A percentile compares a stretch with the other conserved stretches of the same genome.
Evolutionary conservation across 2,329 filamentous ascomycete species (phyloP).

Genomic region (Xylaria sp.): DNA sequence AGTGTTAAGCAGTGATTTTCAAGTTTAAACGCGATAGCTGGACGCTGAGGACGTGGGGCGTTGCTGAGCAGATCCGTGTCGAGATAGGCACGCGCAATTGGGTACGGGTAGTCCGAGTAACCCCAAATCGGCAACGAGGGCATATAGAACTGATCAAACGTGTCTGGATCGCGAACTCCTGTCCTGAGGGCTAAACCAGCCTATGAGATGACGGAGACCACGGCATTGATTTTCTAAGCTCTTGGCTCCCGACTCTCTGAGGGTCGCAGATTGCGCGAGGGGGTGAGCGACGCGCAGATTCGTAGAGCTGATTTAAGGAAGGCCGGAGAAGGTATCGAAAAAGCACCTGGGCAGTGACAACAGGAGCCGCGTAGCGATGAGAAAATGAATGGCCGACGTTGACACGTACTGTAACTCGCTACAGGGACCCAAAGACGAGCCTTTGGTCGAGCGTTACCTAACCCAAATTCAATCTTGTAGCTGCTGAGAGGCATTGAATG

Average conservation of each 20-base stretch:
- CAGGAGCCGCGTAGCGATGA: too few species aligned
- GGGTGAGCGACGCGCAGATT: neutral
- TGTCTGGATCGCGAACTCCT: neutral
- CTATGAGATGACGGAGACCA: neutral
- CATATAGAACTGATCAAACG: neutral
- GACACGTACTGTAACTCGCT: too few species aligned
- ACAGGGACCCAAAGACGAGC: too few species aligned
- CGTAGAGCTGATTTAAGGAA: neutral
- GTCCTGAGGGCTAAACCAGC: neutral
- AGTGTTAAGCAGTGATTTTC: neutral
- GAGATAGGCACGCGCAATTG: neutral
- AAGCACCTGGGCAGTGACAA: too few species aligned
- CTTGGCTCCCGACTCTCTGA: neutral
- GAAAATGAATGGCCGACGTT: too few species aligned
- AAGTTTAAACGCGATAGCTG: neutral
- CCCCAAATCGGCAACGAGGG: neutral
- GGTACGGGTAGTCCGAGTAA: too few species aligned
- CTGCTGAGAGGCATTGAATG: too few species aligned
- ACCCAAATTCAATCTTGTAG: too few species aligned
- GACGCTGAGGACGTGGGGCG: neutral
- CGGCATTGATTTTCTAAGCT: neutral
- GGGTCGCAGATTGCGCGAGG: neutral
- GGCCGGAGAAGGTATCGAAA: neutral
- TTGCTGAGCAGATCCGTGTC: too few species aligned
- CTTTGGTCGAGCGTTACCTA: too few species aligned